Conservation (phyloP, 2,329 filamentous ascomycete species). For the Aspergillus tanneri region DNA sequence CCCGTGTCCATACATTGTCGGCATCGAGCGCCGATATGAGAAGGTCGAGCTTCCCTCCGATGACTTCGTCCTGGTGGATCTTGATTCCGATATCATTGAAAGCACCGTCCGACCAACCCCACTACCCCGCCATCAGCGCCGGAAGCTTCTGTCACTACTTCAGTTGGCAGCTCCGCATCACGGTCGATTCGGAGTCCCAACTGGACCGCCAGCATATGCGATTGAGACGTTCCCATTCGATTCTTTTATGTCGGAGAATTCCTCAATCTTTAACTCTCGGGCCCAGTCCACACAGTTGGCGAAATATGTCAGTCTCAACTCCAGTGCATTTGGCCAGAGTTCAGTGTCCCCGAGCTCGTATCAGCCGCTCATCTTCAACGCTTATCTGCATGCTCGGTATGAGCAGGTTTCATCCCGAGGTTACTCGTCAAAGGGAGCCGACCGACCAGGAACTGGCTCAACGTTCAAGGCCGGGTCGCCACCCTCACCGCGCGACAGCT, state of each 20-base stretch:
- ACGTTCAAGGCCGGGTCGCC: slow-evolving; percentile 54
- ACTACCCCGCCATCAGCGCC: slow-evolving; percentile 81
- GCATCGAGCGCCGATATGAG: slow-evolving; percentile 83
- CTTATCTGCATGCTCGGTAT: slow-evolving; percentile 74
- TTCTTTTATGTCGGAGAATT: slow-evolving; percentile 82
- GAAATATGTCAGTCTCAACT: slow-evolving; percentile 86
- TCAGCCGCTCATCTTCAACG: slow-evolving; percentile 79
- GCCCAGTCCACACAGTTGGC: slow-evolving; percentile 71
- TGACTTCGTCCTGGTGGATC: slow-evolving; percentile 90
- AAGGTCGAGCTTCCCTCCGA: slow-evolving; percentile 72
- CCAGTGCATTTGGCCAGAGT: slow-evolving; percentile 74
- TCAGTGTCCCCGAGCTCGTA: slow-evolving; percentile 53
- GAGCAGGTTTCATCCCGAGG: slow-evolving; percentile 54
- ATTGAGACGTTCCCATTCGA: slow-evolving; percentile 91
- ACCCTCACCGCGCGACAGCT: slow-evolving; percentile 60
- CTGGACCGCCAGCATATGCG: slow-evolving; percentile 89
- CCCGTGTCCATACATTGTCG: slow-evolving; percentile 94
- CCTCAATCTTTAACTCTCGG: slow-evolving; percentile 72
- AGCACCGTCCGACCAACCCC: slow-evolving; percentile 74
- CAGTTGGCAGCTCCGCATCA: slow-evolving; percentile 90
- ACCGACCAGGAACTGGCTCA: slow-evolving; percentile 74
- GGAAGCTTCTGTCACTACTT: slow-evolving; percentile 83
- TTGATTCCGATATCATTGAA: slow-evolving; percentile 88
- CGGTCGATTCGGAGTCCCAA: slow-evolving; percentile 76
- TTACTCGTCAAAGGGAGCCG: slow-evolving; percentile 47